Percentiles rank a stretch among this genome's conserved stretches.
These are phyloP conservation scores for Aspergillus haitiensis DNA, from an alignment of 495 filamentous ascomycete species.

Conservation along the genomic window DNA sequence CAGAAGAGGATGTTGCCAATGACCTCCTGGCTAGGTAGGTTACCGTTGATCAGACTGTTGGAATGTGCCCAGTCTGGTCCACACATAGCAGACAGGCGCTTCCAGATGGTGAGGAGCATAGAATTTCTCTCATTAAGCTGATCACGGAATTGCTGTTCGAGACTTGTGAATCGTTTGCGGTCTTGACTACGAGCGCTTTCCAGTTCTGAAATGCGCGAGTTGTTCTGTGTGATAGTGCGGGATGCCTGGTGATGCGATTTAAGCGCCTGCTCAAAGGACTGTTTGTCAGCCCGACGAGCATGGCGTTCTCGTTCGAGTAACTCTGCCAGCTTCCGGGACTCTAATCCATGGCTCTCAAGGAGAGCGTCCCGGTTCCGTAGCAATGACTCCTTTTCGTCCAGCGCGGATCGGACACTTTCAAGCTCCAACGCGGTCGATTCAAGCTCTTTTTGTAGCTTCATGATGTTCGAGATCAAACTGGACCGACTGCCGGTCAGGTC, in stretches of 20 bases:
- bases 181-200: constrained; percentile 73
- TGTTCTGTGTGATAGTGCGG: constrained; percentile 77
- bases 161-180: constrained; percentile 65
- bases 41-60: constrained; percentile 84
- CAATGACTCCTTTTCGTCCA: constrained; percentile 83
- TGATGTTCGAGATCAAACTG: constrained; percentile 81
- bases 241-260: constrained; percentile 81
- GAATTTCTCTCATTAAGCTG: constrained; percentile 88
- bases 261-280: constrained; percentile 82
- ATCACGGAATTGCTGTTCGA: constrained; percentile 79
- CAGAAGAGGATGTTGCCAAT: constrained; percentile 72
- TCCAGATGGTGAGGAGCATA: constrained; percentile 83
- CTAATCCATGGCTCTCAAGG: constrained; percentile 85
- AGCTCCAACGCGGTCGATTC: constrained; percentile 80
- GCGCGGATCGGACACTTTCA: constrained; percentile 68
- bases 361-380: constrained; percentile 88
- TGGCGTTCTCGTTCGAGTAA: constrained; percentile 89
- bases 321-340: constrained; percentile 80
- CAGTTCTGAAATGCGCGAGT: constrained; percentile 79
- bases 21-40: constrained; percentile 77
- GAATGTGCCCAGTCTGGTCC: constrained; percentile 89
- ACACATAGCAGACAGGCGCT: constrained; percentile 79
- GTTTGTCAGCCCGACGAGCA: constrained; percentile 77
- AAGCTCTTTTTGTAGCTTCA: constrained; percentile 82
- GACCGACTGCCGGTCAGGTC: constrained; percentile 86